Evolutionary conservation across 768 basidiomycete species (phyloP), one percentile per base, ranked within the genome.

Genomic region (Boletus pseudopeckii): DNA sequence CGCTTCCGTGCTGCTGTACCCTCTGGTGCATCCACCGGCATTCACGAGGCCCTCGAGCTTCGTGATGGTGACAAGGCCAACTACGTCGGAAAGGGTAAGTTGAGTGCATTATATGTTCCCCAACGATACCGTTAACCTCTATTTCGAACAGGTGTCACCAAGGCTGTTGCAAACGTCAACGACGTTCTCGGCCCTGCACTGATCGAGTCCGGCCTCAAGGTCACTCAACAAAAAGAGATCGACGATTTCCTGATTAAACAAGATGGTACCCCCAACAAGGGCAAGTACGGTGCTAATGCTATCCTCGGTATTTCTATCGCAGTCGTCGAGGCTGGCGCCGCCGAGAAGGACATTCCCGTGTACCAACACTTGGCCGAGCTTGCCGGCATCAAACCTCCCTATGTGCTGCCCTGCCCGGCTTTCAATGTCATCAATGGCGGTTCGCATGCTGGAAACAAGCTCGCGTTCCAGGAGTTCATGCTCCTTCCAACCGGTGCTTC

Each of bases 391-490:
- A 92, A 95, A 75, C 79, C 92, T 49, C 96, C 97, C 42, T 98
- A 86, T 74, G 81, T 92, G 56, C 87, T 98, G 65, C 97, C 97
- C 56, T 77, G 75, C 70, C 97, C 97, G 45, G 85, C 91, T 54
- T 94, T 99, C 84, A 99, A 99, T 73, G 97, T 99, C 65, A 99
- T 99, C 81, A 99, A 99, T 76, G 97, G 97, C 73, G 97, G 97
- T 60, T 98, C 96, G 58, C 97, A 99, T 72, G 97, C 97, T 54
- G 97, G 97, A 47, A 99, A 99, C 83, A 95, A 96, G 76, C 90
- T 99, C 59, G 97, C 97, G 37, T 99, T 98, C 91, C 97, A 99
- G 76, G 97, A 99, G 76, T 99, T 99, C 81, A 98, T 99, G 97
- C 82, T 99, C 63, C 82, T 98, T 58, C 96, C 97, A 57, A 95